A percentile compares a stretch with the other conserved stretches of the same genome.
These are phyloP conservation scores for Aeminium ludgeri DNA, from an alignment of 495 filamentous ascomycete genomes.

Conservation along the genomic window DNA sequence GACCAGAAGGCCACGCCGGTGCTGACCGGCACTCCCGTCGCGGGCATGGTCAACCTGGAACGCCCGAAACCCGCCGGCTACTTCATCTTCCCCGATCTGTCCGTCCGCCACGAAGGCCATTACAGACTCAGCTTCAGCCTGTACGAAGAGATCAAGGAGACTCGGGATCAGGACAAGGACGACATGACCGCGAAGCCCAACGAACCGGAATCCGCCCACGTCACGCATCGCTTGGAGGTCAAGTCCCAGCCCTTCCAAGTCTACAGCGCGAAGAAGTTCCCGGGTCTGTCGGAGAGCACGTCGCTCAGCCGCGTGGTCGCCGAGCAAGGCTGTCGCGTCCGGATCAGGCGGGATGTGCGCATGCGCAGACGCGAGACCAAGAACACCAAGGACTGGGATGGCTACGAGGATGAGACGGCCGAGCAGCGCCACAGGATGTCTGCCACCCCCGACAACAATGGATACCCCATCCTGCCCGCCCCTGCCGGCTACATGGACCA, in stretches of 20 bases:
- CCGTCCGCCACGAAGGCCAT: conserved; percentile 86
- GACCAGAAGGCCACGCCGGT: conserved; percentile 57
- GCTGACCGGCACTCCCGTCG: conserved; percentile 86
- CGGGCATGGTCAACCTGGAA: conserved; percentile 92
- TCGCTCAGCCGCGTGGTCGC: conserved; percentile 75
- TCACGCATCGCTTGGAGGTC: conserved; percentile 68
- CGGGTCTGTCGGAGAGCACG: conserved; percentile 82
- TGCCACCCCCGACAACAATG: conserved; percentile 42
- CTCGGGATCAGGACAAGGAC: conserved; percentile 29
- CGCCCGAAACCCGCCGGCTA: conserved; percentile 83
- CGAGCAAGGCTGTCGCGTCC: conserved; percentile 92
- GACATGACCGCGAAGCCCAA: conserved; percentile 10
- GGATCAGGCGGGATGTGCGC: conserved; percentile 88
- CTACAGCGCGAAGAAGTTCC: conserved; percentile 97
- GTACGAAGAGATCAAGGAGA: conserved; percentile 72
- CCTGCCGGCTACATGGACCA: conserved; percentile 23
- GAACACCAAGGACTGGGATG: conserved; percentile 34
- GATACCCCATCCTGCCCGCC: conserved; percentile 32
- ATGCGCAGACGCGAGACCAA: conserved; percentile 84
- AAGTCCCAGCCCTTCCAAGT: conserved; percentile 77
- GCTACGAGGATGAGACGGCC: conserved; percentile 47
- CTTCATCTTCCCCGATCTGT: conserved; percentile 95
- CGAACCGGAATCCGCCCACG: conserved; percentile 25
- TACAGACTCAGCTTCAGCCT: conserved; percentile 81
- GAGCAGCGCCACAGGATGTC: conserved; percentile 39